Evolutionary conservation across 2,329 filamentous ascomycete genomes (phyloP).

Genomic region (Dothistroma pini): DNA sequence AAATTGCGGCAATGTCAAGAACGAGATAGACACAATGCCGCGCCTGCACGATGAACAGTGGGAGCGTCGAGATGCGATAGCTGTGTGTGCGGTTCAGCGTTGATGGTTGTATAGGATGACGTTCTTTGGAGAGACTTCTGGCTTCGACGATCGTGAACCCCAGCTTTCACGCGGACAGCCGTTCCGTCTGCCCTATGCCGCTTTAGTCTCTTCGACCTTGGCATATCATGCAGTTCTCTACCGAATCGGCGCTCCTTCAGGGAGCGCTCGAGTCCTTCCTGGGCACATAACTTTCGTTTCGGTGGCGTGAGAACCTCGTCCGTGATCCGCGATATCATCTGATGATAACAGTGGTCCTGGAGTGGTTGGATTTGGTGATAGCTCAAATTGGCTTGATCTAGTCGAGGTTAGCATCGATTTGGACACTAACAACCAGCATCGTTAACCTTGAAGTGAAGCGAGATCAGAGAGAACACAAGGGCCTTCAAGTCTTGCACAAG

Average conservation of each 20-base stretch:
- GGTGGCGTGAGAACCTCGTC: neutral
- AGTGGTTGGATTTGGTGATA: neutral
- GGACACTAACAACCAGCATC: neutral
- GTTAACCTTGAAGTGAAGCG: slow-evolving; percentile 89
- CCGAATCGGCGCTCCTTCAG: no score
- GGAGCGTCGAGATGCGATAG: neutral
- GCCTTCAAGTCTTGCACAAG: slow-evolving; percentile 97
- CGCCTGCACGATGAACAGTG: slow-evolving; percentile 9
- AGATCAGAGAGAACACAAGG: slow-evolving; percentile 92
- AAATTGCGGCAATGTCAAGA: slow-evolving; percentile 13
- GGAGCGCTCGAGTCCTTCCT: neutral
- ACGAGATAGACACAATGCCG: slow-evolving; percentile 7
- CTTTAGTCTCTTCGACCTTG: slow-evolving; percentile 1
- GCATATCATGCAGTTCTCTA: neutral
- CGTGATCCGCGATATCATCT: neutral
- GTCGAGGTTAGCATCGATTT: neutral
- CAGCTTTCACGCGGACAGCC: neutral
- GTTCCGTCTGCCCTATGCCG: neutral
- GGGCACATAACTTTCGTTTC: neutral
- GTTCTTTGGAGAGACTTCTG: neutral
- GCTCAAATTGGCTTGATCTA: slow-evolving; percentile 35
- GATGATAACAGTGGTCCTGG: neutral
- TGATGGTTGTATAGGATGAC: slow-evolving; percentile 5
- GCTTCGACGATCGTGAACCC: neutral
- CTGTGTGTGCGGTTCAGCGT: neutral